phyloP scores from a whole-genome alignment of 345 rosid species.

The Arabidopsis arenosa region DNA sequence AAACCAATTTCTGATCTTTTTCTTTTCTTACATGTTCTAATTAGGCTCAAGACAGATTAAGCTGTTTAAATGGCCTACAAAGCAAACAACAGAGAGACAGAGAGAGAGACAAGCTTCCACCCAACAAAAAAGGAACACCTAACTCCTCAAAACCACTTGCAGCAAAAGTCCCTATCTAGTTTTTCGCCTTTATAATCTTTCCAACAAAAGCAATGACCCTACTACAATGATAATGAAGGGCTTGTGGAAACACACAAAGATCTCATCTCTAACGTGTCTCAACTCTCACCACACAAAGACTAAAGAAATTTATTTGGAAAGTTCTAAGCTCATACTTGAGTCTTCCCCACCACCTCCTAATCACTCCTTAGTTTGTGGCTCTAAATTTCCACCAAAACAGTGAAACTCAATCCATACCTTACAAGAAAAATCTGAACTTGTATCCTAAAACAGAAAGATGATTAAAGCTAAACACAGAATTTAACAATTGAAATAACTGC shows the following conservation, averaged over 20 bases:
- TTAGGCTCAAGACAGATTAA: constrained; percentile 11
- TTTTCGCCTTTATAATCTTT: constrained; percentile 8
- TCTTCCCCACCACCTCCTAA: constrained; percentile 27
- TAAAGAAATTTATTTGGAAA: constrained; percentile 22
- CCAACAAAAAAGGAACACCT: background rate
- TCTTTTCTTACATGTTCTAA: background rate
- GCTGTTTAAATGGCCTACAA: constrained; percentile 24
- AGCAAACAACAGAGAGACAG: constrained; percentile 30
- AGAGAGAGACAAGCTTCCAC: constrained; percentile 37
- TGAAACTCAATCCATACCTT: constrained; percentile 20
- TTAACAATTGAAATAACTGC: background rate
- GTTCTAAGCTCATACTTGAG: constrained; percentile 21
- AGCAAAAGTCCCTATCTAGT: constrained; percentile 24
- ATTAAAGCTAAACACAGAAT: constrained; percentile 3
- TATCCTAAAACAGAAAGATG: constrained; percentile 4
- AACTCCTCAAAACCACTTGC: constrained; percentile 22
- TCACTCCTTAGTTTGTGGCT: constrained; percentile 26
- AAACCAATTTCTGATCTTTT: constrained; percentile 3
- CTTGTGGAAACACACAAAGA: constrained; percentile 32
- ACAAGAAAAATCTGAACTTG: constrained; percentile 8
- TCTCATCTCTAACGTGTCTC: constrained; percentile 28
- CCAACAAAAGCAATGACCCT: constrained; percentile 40
- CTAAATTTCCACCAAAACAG: constrained; percentile 3
- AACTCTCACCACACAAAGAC: constrained; percentile 35
- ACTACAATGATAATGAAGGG: constrained; percentile 24